Evolutionary conservation across 2,329 filamentous ascomycete genomes (phyloP).

Genomic region (Colletotrichum sansevieriae): DNA sequence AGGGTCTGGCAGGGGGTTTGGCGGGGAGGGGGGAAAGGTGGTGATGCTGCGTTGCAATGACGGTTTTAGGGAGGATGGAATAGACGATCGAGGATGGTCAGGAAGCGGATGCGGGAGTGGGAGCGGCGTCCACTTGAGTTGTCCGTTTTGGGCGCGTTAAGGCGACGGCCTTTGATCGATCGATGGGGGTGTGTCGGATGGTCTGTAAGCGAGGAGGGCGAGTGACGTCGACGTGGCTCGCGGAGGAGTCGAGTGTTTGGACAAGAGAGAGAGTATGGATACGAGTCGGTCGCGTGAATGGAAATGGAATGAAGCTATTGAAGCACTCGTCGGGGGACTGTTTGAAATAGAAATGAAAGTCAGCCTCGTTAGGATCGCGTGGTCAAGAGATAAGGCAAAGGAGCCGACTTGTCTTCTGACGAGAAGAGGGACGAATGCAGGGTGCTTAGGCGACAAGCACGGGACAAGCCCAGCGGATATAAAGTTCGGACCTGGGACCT

Average conservation of each 20-base stretch:
- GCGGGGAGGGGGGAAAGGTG: conserved; percentile 4
- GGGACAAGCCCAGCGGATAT: conserved; percentile 26
- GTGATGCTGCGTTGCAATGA: conserved; percentile 24
- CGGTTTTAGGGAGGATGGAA: conserved; percentile 65
- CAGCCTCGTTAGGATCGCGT: conserved; percentile 35
- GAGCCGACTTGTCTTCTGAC: conserved; percentile 16
- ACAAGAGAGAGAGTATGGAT: conserved; percentile 14
- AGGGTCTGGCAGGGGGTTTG: conserved; percentile 31
- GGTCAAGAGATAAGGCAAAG: conserved; percentile 34
- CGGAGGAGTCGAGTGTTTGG: conserved; percentile 22
- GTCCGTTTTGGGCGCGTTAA: conserved; percentile 62
- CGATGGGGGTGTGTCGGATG: conserved; percentile 41
- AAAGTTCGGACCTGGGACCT: conserved; percentile 23
- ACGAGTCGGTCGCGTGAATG: conserved; percentile 5
- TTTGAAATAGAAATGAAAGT: conserved; percentile 14
- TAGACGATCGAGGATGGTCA: conserved; percentile 64
- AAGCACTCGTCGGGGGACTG: conserved; percentile 31
- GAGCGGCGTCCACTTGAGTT: conserved; percentile 59
- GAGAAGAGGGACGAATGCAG: conserved; percentile 36
- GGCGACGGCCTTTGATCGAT: conserved; percentile 46
- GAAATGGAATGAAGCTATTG: conserved; percentile 31
- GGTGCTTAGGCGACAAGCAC: conserved; percentile 34
- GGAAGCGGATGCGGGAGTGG: conserved; percentile 59
- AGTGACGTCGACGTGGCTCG: conserved; percentile 39
- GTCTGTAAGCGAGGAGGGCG: conserved; percentile 42